Evolutionary conservation across 306 rosid species (phyloP), one percentile per base, ranked within the genome.

Genomic region (Prinsepia uniflora): DNA sequence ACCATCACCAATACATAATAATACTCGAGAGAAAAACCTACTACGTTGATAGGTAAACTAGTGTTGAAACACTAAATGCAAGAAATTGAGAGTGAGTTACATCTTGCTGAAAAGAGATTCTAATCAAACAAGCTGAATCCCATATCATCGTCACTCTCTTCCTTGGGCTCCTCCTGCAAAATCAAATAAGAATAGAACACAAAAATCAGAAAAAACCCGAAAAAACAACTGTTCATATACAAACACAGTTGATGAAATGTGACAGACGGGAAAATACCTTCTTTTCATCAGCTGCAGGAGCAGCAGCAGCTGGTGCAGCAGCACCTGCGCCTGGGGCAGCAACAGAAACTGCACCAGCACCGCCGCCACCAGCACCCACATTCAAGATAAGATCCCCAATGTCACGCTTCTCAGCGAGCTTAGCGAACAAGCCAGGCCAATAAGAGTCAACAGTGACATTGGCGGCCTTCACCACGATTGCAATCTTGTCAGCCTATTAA

Each of bases 121-220:
- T 87, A 89, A 59, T 89, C 96, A 2, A 89, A 89, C 82, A 89
- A 73, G 77, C 87, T 58, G 72, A 89, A 83, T 46, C 96, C 96
- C 92, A 89, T 81, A 36, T 89, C 96, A 0, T 87, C 96, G 0
- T 89, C 96, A 65, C 96, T 89, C 67, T 87, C 96, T 76, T 89
- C 92, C 78, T 83, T 70, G 6, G 92, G 78, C 20, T 89, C 96
- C 64, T 83, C 90, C 92, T 89, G 83, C 8, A 63, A 73, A 69
- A 71, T 65, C 66, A 44, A 44, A n/a, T 50, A 3, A 12, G 17
- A 39, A 74, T 7, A 48, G 10, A 14, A n/a, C 49, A 17, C 43
- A 55, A 7, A 1, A n/a, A 52, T 52, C 17, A 24, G 54, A 79
- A 75, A 67, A 17, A 56, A 74, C 18, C 46, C 13, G 10, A 63